phyloP scores from a whole-genome alignment of 2,329 filamentous ascomycete species.

The Diaporthe longicolla region DNA sequence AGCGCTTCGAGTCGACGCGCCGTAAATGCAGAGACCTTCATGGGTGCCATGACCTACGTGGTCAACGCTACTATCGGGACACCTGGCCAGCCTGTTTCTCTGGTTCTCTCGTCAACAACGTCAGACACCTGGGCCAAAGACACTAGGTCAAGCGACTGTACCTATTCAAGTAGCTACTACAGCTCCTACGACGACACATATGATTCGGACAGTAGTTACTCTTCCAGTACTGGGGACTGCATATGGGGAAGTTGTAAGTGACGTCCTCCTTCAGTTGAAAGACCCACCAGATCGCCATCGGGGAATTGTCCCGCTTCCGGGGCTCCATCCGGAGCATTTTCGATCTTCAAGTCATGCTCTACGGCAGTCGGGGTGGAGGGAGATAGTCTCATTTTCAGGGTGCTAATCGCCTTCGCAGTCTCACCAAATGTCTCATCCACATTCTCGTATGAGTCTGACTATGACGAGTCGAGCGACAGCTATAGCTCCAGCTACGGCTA shows the following conservation, averaged over 20 bases:
- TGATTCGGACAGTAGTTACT: not conserved
- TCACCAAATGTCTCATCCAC: conserved; percentile 45
- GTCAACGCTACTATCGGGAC: conserved; percentile 49
- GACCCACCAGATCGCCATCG: not conserved
- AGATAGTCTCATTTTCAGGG: not conserved
- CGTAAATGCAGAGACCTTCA: conserved; percentile 34
- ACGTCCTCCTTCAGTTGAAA: not conserved
- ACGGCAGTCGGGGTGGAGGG: no score
- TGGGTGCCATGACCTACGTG: conserved; percentile 45
- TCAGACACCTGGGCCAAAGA: conserved; percentile 50
- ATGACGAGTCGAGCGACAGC: not conserved
- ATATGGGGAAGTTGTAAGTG: conserved; percentile 47
- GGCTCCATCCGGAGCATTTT: not conserved
- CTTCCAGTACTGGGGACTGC: conserved; percentile 37
- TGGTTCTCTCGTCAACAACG: conserved; percentile 47
- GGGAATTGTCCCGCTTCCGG: not conserved
- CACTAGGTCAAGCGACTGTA: conserved; percentile 40
- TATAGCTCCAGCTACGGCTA: conserved; percentile 35
- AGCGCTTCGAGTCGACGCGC: conserved; percentile 15
- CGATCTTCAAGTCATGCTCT: conserved; percentile 14
- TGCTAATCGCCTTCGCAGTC: conserved; percentile 38
- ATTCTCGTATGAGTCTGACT: conserved; percentile 41
- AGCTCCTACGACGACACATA: conserved; percentile 16
- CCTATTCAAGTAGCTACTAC: conserved; percentile 25
- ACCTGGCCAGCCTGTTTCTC: conserved; percentile 48